Evolutionary conservation across 2,329 filamentous ascomycete genomes (phyloP), one percentile per base, ranked within the genome.

Genomic region (Xylariales sp.): DNA sequence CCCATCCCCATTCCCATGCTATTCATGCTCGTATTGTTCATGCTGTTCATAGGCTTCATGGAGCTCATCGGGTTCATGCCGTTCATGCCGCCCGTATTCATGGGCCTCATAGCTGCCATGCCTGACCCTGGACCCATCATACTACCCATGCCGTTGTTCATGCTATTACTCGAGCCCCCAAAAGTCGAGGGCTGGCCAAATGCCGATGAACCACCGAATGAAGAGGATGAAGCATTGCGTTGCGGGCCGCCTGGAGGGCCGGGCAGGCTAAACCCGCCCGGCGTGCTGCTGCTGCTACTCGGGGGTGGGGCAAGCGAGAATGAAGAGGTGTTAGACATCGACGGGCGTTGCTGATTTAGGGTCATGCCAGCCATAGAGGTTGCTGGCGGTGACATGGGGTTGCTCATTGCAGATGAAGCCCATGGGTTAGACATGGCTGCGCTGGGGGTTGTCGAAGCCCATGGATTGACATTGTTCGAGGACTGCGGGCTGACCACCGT

Each of bases 261-360:
- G 4, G 67, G 60, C 16, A 78, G 60, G 42, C 70, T 66, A 51
- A 78, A 78, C 1, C 64, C 58, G 1, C 68, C 63, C 2, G 63
- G 42, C 1, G 51, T 45, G 5, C 47, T 48, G 9, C 48, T 53
- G 22, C 50, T 53, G 22, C 54, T 53, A 11, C 63, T 54, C 9
- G 78, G 70, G 1, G 78, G 76, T 4, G 78, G 77, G 5, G 78
- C 68, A 12, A 82, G 61, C 1, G 78, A 80, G 54, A 82, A 82
- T 0, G 76, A 73, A 3, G 72, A 69, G 4, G 56, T 46, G 32
- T 56, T 56, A 36, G 55, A 56, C 42, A 69, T 50, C 10, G 56
- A 44, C 2, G 64, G 66, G 40, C 66, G 61, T 34, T 63, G 57
- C 44, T 71, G 69, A 39, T 65, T 64, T 35, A 79, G 60, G 1